phyloP scores from a whole-genome alignment of 78 protist genomes.

The Protostelium mycophagum region DNA sequence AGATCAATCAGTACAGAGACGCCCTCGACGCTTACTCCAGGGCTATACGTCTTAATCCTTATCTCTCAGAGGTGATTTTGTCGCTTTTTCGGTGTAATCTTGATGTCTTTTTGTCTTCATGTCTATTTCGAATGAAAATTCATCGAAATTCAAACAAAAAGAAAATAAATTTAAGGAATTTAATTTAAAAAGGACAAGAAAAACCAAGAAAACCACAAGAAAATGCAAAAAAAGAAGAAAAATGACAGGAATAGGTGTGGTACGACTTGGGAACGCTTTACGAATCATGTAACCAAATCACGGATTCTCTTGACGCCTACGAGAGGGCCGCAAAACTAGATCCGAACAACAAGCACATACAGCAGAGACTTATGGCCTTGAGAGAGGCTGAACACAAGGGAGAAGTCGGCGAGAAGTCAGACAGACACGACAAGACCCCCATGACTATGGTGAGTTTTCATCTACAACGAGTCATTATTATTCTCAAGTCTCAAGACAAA shows the following conservation, averaged over 20 bases:
- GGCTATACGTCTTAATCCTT: slow-evolving; percentile 78
- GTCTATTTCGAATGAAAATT: too few species aligned
- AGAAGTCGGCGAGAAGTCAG: not conserved
- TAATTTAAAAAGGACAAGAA: too few species aligned
- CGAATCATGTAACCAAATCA: slow-evolving; percentile 70
- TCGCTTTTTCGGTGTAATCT: not conserved
- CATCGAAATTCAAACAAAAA: too few species aligned
- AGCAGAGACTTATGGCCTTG: slow-evolving; percentile 35
- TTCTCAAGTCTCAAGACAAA: not conserved
- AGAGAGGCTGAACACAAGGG: slow-evolving; percentile 1
- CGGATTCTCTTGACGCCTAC: slow-evolving; percentile 67
- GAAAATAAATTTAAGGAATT: too few species aligned
- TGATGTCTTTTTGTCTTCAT: too few species aligned
- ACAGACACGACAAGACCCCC: not conserved
- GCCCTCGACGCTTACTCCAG: slow-evolving; percentile 83
- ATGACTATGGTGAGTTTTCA: not conserved
- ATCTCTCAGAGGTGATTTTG: slow-evolving; percentile 30
- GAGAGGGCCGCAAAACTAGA: slow-evolving; percentile 56
- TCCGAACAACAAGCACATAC: slow-evolving; percentile 60
- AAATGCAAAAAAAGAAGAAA: too few species aligned
- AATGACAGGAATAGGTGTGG: slow-evolving; percentile 30
- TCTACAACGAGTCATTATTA: not conserved
- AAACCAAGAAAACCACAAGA: not conserved
- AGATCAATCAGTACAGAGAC: slow-evolving; percentile 80
- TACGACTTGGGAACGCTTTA: slow-evolving; percentile 84